phyloP scores from a whole-genome alignment of 139 green algal genomes.

The Picochlorum sp. region DNA sequence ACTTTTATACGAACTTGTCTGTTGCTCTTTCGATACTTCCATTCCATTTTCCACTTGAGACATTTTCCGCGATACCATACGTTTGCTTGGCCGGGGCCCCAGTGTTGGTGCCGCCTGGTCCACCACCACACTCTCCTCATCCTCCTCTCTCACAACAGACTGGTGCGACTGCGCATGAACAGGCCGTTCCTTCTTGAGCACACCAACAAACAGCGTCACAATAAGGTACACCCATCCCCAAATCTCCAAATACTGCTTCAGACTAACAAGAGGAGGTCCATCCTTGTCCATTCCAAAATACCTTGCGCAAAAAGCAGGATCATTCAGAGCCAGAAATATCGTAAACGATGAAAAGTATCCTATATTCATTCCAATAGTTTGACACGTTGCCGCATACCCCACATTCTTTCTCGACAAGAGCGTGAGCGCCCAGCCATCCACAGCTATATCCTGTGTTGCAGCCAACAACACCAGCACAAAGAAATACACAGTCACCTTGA shows the following conservation, averaged over 20 bases:
- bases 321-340: slow-evolving; percentile 82
- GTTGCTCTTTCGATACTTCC: background rate
- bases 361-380: slow-evolving; percentile 84
- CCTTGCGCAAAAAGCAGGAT: slow-evolving; percentile 65
- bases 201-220: slow-evolving; percentile 50
- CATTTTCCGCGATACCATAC: background rate
- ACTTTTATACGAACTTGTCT: background rate
- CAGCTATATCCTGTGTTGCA: slow-evolving; percentile 90
- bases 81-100: background rate
- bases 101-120: background rate
- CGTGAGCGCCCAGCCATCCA: slow-evolving; percentile 90
- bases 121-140: too few relatives aligned
- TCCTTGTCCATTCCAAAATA: slow-evolving; percentile 43
- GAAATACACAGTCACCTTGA: slow-evolving; percentile 67
- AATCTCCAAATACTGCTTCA: slow-evolving; percentile 69
- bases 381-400: slow-evolving; percentile 80
- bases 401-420: slow-evolving; percentile 74
- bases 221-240: slow-evolving; percentile 71
- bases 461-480: slow-evolving; percentile 78
- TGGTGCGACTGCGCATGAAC: too few relatives aligned
- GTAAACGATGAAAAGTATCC: slow-evolving; percentile 93
- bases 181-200: slow-evolving; percentile 34
- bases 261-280: slow-evolving; percentile 41
- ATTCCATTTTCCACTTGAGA: background rate
- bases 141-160: too few relatives aligned